phyloP scores from a whole-genome alignment of 257 asterid species.

The Asclepias syriaca region DNA sequence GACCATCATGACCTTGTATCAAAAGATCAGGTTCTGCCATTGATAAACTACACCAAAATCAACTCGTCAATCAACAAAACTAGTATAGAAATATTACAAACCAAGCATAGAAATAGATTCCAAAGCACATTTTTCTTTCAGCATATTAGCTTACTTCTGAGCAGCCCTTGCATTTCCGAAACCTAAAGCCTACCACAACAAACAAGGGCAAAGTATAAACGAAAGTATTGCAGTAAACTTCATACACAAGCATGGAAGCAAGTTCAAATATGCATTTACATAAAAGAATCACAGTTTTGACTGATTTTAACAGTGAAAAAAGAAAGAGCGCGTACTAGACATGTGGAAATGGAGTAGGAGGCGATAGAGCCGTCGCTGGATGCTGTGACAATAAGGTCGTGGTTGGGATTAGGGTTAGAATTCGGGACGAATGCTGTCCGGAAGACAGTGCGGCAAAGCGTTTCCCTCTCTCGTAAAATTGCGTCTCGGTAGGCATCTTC shows the following conservation, averaged over 20 bases:
- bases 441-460: slow-evolving; percentile 65
- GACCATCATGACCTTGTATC: slow-evolving; percentile 85
- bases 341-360: slow-evolving; percentile 65
- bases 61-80: background rate
- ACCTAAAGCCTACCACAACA: slow-evolving; percentile 44
- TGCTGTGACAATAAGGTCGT: slow-evolving; percentile 61
- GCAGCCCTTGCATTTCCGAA: slow-evolving; percentile 43
- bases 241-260: slow-evolving; percentile 2
- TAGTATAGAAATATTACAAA: background rate
- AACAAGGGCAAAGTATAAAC: background rate
- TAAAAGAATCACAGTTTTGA: background rate
- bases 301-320: background rate
- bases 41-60: slow-evolving; percentile 45
- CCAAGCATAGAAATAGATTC: no score
- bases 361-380: slow-evolving; percentile 82
- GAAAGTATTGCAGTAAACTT: slow-evolving; percentile 5
- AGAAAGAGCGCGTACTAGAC: slow-evolving; percentile 42
- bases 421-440: slow-evolving; percentile 71
- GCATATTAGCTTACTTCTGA: slow-evolving; percentile 38
- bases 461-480: slow-evolving; percentile 56
- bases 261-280: background rate
- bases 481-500: slow-evolving; percentile 65
- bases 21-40: slow-evolving; percentile 63
- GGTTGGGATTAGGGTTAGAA: slow-evolving; percentile 51
- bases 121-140: background rate